These are phyloP conservation scores for Gomphus bonarii DNA, from an alignment of 1,284 basidiomycete species.

Conservation along the genomic window DNA sequence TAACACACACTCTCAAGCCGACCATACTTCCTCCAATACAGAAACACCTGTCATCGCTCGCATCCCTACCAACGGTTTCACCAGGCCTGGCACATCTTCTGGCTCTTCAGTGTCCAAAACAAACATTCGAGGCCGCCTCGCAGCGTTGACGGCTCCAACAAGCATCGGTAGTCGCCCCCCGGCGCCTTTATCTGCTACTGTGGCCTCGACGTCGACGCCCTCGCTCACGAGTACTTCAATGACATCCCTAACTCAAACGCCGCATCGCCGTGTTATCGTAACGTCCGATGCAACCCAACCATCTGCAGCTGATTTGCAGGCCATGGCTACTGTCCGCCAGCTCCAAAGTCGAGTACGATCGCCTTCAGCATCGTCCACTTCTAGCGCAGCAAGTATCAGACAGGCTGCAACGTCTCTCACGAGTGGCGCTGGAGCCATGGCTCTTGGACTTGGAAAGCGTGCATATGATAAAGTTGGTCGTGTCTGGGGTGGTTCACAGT, in stretches of 20 bases:
- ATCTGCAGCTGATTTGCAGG: conserved; percentile 1
- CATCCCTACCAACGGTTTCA: conserved; percentile 32
- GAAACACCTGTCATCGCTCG: conserved; percentile 31
- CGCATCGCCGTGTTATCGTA: conserved; percentile 17
- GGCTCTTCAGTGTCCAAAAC: conserved; percentile 1
- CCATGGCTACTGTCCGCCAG: conserved; percentile 4
- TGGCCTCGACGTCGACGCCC: conserved; percentile 22
- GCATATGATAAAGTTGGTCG: conserved; percentile 67
- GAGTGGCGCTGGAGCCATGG: conserved; percentile 56
- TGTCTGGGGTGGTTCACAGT: conserved; percentile 41
- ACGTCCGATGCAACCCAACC: conserved; percentile 5
- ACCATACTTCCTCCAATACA: conserved; percentile 33
- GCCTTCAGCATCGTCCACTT: conserved; percentile 3
- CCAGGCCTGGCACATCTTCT: neutral
- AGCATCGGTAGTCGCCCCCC: conserved; percentile 16
- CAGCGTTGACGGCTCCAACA: conserved; percentile 35
- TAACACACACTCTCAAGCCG: neutral
- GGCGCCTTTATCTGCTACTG: conserved; percentile 15
- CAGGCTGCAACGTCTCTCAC: conserved; percentile 65
- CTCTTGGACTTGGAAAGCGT: conserved; percentile 41
- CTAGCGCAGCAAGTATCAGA: conserved; percentile 24
- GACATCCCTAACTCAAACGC: conserved; percentile 10
- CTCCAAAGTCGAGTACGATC: conserved; percentile 5
- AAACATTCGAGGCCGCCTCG: conserved; percentile 32
- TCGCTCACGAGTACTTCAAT: conserved; percentile 14